These are phyloP conservation scores for Globisporangium spinosum DNA, from an alignment of 352 stramenopile species.

Conservation along the genomic window DNA sequence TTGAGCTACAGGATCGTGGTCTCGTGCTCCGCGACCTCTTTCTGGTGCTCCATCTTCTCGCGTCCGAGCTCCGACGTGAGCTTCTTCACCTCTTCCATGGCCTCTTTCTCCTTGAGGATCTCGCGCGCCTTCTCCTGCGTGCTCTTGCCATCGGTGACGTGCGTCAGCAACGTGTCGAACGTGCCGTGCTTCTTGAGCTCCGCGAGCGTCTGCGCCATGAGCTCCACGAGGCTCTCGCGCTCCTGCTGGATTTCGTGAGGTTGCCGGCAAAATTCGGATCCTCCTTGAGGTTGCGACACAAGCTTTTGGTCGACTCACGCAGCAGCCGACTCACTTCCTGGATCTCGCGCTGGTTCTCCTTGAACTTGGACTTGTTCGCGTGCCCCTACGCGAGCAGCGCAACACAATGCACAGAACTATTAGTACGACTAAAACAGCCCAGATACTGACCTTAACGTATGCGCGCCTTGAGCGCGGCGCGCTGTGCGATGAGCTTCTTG, in stretches of 20 bases:
- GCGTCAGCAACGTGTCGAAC: conserved; percentile 70
- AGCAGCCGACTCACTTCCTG: conserved; percentile 88
- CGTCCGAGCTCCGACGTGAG: conserved; percentile 73
- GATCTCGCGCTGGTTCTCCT: conserved; percentile 91
- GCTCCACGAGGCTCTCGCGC: conserved; percentile 71
- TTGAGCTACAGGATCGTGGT: too few species aligned
- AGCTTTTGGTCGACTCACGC: conserved; percentile 89
- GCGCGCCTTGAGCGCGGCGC: too few species aligned
- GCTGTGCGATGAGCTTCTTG: too few species aligned
- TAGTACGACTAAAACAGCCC: too few species aligned
- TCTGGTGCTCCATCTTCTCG: conserved; percentile 63
- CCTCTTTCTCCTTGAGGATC: conserved; percentile 83
- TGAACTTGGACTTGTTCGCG: conserved; percentile 92
- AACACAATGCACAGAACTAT: too few species aligned
- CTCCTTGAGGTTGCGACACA: conserved; percentile 91
- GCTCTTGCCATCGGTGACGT: conserved; percentile 77
- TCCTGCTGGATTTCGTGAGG: conserved; percentile 92
- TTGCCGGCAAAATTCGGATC: conserved; percentile 92
- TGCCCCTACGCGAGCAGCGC: conserved; percentile 17
- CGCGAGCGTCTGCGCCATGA: conserved; percentile 53
- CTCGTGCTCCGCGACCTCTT: too few species aligned
- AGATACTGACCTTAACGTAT: too few species aligned
- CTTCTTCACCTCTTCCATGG: conserved; percentile 84
- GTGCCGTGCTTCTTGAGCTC: conserved; percentile 76
- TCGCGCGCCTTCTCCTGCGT: conserved; percentile 71